Evolutionary conservation across 306 rosid genomes (phyloP).

Genomic region (Corylus avellana): DNA sequence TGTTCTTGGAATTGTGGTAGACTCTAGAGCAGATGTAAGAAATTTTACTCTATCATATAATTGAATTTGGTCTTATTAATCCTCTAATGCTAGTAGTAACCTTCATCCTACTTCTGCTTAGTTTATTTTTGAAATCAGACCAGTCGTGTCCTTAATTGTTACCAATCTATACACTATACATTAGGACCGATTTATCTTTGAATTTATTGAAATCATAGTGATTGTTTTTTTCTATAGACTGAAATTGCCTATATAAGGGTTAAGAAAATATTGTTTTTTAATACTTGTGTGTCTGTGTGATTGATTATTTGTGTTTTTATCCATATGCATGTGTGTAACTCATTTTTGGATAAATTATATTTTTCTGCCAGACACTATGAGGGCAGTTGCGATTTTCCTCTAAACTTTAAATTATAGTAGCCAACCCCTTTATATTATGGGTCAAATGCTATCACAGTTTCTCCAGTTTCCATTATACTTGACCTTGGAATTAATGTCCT

Average conservation of each 20-base stretch:
- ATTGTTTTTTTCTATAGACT: background rate
- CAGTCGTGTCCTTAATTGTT: background rate
- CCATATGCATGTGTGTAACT: background rate
- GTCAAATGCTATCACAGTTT: background rate
- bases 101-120: background rate
- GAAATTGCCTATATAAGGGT: background rate
- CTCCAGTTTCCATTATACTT: background rate
- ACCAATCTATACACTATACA: background rate
- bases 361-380: background rate
- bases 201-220: background rate
- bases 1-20: constrained; percentile 84
- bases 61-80: constrained; percentile 1
- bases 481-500: background rate
- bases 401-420: background rate
- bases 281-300: background rate
- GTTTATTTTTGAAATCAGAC: constrained; percentile 4
- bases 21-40: constrained; percentile 87
- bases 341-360: background rate
- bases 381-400: background rate
- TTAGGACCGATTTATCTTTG: background rate
- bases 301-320: too few relatives aligned
- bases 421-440: background rate
- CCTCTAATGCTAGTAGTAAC: background rate
- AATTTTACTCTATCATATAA: constrained; percentile 9
- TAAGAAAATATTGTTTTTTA: background rate